These are phyloP conservation scores for Elaeis guineensis DNA, from an alignment of 176 grass and related monocot genomes.

Conservation along the genomic window DNA sequence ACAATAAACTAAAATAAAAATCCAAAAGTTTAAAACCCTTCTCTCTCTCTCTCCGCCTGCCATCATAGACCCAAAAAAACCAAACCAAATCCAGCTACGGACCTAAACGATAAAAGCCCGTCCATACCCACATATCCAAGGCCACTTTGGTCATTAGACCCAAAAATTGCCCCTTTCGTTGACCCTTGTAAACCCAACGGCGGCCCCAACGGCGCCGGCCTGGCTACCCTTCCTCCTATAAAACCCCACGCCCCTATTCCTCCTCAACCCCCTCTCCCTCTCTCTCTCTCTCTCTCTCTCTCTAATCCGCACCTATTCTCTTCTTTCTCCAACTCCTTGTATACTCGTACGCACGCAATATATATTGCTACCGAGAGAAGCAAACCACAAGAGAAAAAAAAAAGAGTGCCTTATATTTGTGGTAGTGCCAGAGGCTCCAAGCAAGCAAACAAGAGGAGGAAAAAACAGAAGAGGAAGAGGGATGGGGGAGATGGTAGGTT, in stretches of 20 bases:
- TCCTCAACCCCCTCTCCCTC: neutral
- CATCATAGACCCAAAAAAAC: neutral
- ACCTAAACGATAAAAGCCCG: too few species aligned
- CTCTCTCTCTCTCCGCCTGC: neutral
- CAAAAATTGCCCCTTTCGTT: constrained; percentile 22
- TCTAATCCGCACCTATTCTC: neutral
- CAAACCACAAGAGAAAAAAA: neutral
- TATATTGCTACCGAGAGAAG: too few species aligned
- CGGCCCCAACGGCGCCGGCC: constrained; percentile 68
- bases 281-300: constrained; percentile 4
- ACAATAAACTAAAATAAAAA: neutral
- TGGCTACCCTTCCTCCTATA: constrained; percentile 13
- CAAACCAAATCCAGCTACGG: neutral
- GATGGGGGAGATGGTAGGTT: neutral
- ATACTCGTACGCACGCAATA: too few species aligned
- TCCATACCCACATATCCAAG: neutral
- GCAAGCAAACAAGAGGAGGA: too few species aligned
- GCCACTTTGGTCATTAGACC: constrained; percentile 1
- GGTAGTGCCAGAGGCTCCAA: too few species aligned
- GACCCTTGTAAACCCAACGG: constrained; percentile 57
- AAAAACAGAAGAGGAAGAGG: too few species aligned
- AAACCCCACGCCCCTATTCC: constrained; percentile 2
- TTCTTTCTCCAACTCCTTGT: neutral
- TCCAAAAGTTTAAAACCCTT: neutral
- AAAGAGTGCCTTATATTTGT: too few species aligned